These are phyloP conservation scores for Penicillium roqueforti DNA, from an alignment of 495 filamentous ascomycete genomes.

Conservation along the genomic window DNA sequence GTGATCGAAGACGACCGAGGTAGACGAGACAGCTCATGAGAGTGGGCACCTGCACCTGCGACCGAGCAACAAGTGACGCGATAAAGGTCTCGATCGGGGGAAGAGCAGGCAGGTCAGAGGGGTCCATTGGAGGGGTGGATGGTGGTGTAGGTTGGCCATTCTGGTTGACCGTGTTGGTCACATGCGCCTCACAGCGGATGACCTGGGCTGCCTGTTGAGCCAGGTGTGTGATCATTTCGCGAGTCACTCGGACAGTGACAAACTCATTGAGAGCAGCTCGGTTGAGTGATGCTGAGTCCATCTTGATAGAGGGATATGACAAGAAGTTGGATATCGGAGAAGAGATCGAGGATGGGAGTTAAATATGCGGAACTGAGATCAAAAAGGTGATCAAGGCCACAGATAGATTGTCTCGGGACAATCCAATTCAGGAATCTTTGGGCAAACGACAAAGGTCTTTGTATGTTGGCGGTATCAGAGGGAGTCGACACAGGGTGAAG, in stretches of 20 bases:
- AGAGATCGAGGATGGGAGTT: slow-evolving; percentile 1
- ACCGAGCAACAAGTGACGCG: slow-evolving; percentile 79
- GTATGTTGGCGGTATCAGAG: neutral
- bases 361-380: neutral
- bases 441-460: slow-evolving; percentile 1
- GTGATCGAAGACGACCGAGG: slow-evolving; percentile 73
- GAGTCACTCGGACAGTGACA: slow-evolving; percentile 72
- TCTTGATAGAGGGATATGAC: slow-evolving; percentile 17
- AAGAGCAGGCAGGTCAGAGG: slow-evolving; percentile 46
- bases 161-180: slow-evolving; percentile 45
- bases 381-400: neutral
- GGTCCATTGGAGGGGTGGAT: slow-evolving; percentile 59
- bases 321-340: neutral
- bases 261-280: slow-evolving; percentile 86
- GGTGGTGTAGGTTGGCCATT: slow-evolving; percentile 65
- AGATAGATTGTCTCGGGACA: slow-evolving; percentile 1
- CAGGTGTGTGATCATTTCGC: slow-evolving; percentile 81
- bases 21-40: slow-evolving; percentile 96
- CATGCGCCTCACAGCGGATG: slow-evolving; percentile 77
- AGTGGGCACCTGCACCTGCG: slow-evolving; percentile 94
- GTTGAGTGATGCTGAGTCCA: slow-evolving; percentile 53
- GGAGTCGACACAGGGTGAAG: slow-evolving; percentile 6
- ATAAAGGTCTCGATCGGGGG: slow-evolving; percentile 89
- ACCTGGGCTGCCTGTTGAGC: slow-evolving; percentile 78
- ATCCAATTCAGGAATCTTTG: neutral